Evolutionary conservation across 2,329 filamentous ascomycete species (phyloP), one percentile per base, ranked within the genome.

Genomic region (Pochonia chlamydosporia): DNA sequence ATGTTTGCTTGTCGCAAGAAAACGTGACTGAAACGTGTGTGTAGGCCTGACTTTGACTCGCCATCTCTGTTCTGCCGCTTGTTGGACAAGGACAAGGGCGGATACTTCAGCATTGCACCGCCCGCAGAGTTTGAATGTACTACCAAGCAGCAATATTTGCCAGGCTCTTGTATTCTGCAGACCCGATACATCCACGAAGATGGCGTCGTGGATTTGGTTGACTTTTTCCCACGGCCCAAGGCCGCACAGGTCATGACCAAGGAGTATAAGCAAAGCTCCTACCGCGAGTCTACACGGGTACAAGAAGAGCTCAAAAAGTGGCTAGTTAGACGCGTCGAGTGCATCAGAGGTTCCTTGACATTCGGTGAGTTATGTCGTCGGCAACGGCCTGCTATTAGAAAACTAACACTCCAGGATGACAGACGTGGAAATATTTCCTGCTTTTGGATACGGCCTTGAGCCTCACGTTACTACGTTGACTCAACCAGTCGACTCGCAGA

Each of bases 131-230:
- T 76, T 23, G 68, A 68, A 6, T 82, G 75, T 56, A 87, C 84
- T 3, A 88, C 81, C 30, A 90, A 90, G 63, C 86, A 90, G 65
- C 82, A 87, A 59, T 90, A 90, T 57, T 73, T 89, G 2, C 85
- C 85, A 0, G 85, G 82, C 9, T 84, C 83, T 41, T 89, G 87
- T 56, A 84, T 90, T 49, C 70, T 90, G 3, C 83, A 89, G 62
- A 90, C 87, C 1, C 75, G 85, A n/a, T 89, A 85, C 62, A 84
- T 89, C 53, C 79, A 85, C 52, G 86, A 90, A 55, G 79, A 85
- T 47, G 87, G 86, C 1, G 86, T 89, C 1, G 78, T 86, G 10
- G 84, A 87, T 47, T 62, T 90, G 25, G 72, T 87, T 14, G 86
- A 90, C 61, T 90, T 89, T 66, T 89, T 90, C 54, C 85, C 85